phyloP scores from a whole-genome alignment of 2,329 filamentous ascomycete species.

The Pseudocercospora musae region DNA sequence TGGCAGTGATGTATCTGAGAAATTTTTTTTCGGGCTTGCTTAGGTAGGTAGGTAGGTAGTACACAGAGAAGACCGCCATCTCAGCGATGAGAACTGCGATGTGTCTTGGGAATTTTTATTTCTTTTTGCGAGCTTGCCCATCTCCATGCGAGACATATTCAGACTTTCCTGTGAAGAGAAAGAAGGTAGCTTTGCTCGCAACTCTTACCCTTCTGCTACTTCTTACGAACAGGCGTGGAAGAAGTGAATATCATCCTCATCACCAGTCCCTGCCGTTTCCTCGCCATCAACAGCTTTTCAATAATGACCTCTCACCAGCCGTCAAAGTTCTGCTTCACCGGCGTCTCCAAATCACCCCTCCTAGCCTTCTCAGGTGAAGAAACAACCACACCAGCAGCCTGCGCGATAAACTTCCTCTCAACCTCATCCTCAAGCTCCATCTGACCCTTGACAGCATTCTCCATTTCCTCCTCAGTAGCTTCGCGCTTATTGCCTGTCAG shows the following conservation, averaged over 20 bases:
- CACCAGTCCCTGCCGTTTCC: background rate
- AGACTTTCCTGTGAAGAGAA: background rate
- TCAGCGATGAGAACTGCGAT: background rate
- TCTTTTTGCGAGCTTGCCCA: background rate
- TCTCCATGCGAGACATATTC: background rate
- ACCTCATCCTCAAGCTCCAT: slow-evolving; percentile 43
- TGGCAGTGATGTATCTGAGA: too few relatives aligned
- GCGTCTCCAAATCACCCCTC: slow-evolving; percentile 6
- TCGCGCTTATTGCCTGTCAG: slow-evolving; percentile 61
- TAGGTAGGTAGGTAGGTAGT: too few relatives aligned
- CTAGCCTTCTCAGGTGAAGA: slow-evolving; percentile 9
- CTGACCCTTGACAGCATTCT: slow-evolving; percentile 56
- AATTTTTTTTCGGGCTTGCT: too few relatives aligned
- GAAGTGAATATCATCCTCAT: background rate
- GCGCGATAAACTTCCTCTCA: slow-evolving; percentile 29
- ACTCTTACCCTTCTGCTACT: background rate
- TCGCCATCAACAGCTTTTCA: background rate
- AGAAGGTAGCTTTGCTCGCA: background rate
- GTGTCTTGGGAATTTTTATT: background rate
- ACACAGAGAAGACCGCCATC: too few relatives aligned
- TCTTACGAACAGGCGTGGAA: background rate
- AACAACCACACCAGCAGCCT: slow-evolving; percentile 16
- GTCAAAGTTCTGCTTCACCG: background rate
- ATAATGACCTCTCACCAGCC: too few relatives aligned
- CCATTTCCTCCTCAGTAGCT: slow-evolving; percentile 53